phyloP scores from a whole-genome alignment of 2,329 filamentous ascomycete genomes.

The Teratosphaeriaceae sp. region DNA sequence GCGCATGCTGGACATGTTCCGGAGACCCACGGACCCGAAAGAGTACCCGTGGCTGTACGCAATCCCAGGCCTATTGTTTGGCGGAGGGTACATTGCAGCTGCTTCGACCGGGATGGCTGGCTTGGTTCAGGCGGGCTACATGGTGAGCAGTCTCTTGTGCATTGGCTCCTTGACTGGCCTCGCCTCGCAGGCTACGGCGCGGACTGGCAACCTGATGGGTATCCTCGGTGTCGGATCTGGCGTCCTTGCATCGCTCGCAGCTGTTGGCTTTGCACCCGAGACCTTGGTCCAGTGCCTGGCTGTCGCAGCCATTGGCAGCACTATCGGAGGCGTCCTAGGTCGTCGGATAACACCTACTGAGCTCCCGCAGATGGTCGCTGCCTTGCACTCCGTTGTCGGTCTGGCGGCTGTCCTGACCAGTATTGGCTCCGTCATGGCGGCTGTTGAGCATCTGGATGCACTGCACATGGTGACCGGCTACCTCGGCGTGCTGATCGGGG shows the following conservation, averaged over 20 bases:
- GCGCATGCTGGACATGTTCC: constrained; percentile 90
- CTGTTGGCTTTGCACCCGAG: constrained; percentile 72
- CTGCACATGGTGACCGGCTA: constrained; percentile 83
- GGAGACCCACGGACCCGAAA: constrained; percentile 73
- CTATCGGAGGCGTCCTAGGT: constrained; percentile 69
- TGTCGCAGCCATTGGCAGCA: constrained; percentile 64
- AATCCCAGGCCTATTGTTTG: constrained; percentile 65
- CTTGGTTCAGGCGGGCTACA: constrained; percentile 79
- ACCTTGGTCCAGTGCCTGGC: constrained; percentile 73
- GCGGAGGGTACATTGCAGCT: constrained; percentile 73
- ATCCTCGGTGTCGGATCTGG: constrained; percentile 80
- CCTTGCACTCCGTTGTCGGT: constrained; percentile 83
- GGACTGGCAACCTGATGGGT: constrained; percentile 78
- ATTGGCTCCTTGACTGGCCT: constrained; percentile 78
- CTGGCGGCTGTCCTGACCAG: constrained; percentile 83
- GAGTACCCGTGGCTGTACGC: constrained; percentile 87
- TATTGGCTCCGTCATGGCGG: constrained; percentile 76
- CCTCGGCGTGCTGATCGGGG: constrained; percentile 71
- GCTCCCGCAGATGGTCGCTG: constrained; percentile 82
- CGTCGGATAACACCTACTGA: constrained; percentile 83
- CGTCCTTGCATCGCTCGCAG: constrained; percentile 73
- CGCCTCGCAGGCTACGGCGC: constrained; percentile 73
- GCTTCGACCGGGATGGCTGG: constrained; percentile 76
- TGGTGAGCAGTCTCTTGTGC: constrained; percentile 77
- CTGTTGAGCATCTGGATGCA: constrained; percentile 58